Base-by-base conservation (phyloP, 2,329 filamentous ascomycete genomes). In the Lasiodiplodia sp. region DNA sequence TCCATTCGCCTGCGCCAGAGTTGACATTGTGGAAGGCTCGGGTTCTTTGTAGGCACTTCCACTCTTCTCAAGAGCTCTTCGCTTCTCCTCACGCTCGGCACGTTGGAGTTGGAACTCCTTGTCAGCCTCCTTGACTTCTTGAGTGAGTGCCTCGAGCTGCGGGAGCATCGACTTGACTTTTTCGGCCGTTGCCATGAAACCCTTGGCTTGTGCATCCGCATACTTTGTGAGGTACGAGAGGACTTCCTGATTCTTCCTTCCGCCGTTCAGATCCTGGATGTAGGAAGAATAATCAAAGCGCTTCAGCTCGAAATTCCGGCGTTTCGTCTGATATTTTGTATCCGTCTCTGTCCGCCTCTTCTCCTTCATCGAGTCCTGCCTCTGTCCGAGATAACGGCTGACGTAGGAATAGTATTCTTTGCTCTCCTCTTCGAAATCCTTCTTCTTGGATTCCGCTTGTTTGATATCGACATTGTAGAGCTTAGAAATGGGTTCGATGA, bases 251-350 rank as follows among this genome's bases (percentile, higher is more conserved):
- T 99, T 96, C 78, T 98, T 99, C 71, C 96, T 91, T n/a, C 96
- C 96, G 37, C 96, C 96, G 71, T 98, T 96, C n/a, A 99, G 86
- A 82, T 99, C 96, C 76, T 98, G 95, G 92, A 99, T 97, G 77
- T 98, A 99, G 16, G 93, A 97, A 3, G 95, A 98, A 79, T 99
- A 99, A 80, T 99, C 96, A 75, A 99, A 99, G 11, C 96, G 91
- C 82, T 97, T 97, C 68, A 99, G 86, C 82, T 99, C 96, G 75
- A 99, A 99, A 73, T 94, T 97, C 55, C 93, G 90, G 72, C 94
- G 89, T 83, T 98, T 98, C 56, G 87, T 89, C 78, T 98, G 95
- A 77, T 98, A 99, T 77, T 99, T 99, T 38, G 92, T 92, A 79
- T 99, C 96, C 74, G 94, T 97, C 74, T 97, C 94, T 51, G 88